Base-by-base conservation (phyloP, 2,329 filamentous ascomycete species). In the Cladosporium sp. region DNA sequence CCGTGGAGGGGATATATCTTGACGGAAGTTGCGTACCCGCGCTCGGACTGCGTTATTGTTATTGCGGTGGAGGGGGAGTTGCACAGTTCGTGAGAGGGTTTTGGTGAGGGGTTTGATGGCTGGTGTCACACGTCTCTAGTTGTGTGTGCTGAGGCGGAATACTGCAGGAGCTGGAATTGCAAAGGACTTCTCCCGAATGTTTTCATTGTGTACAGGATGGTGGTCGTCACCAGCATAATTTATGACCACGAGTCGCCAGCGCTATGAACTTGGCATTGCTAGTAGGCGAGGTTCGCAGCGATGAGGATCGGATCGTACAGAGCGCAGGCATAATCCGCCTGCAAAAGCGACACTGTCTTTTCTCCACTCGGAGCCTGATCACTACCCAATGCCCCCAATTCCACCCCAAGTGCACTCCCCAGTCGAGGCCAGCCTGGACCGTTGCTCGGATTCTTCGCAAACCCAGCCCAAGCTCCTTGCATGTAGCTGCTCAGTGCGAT, bases 351-450 rank as follows among this genome's bases (percentile, higher is more conserved):
- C 49, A 52, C 49, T 1, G 49, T 52, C 49, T 52, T 24, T 24
- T 52, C 49, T 1, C 49, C 49, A 21, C 49, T 18, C 24, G 49
- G 24, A 15, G 49, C 55, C 38, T 64, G 36, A 24, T 61, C 59
- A 1, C 67, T 65, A 8, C 69, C 69, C n/a, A 71, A 41, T 4
- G 67, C 41, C 2, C 67, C 68, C 54, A 71, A 36, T 51, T 70
- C 68, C 24, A 38, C 34, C 0, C 66, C 65, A 32, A 34, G 21
- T n/a, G 51, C 59, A 64, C 64, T 68, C 12, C 68, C 74, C 68
- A 77, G 34, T 68, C 58, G 61, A 26, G 69, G 67, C 71, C 71
- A 72, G 1, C 64, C 71, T 1, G 72, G 70, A 1, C 75, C 75
- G 14, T 38, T 38, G 2, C 26, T 59, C 6, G 70, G 69, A 21